Evolutionary conservation across 2,329 filamentous ascomycete species (phyloP).

Genomic region (Pseudocercospora pini-densiflorae): DNA sequence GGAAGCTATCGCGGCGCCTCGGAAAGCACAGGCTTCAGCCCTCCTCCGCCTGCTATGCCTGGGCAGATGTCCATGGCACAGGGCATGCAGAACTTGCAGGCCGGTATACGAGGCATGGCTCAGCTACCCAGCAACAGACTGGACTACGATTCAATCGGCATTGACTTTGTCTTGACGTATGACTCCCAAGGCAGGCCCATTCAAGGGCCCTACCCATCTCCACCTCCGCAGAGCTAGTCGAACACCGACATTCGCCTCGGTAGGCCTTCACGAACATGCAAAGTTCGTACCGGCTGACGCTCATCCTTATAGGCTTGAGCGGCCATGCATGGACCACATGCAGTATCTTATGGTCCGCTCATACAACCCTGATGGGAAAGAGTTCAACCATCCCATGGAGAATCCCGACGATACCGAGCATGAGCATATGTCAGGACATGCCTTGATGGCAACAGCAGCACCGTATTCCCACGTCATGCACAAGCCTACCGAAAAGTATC

Average conservation of each 20-base stretch:
- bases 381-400: constrained; percentile 43
- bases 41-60: constrained; percentile 37
- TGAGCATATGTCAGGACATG: constrained; percentile 76
- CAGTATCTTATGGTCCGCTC: constrained; percentile 72
- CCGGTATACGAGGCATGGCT: constrained; percentile 29
- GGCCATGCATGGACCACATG: constrained; percentile 90
- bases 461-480: constrained; percentile 67
- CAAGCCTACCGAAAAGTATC: constrained; percentile 61
- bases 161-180: constrained; percentile 92
- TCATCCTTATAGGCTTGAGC: constrained; percentile 70
- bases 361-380: constrained; percentile 48
- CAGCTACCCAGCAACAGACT: constrained; percentile 48
- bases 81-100: constrained; percentile 19
- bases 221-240: constrained; percentile 53
- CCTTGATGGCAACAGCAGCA: constrained; percentile 89
- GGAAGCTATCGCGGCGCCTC: constrained; percentile 62
- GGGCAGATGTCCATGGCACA: constrained; percentile 17
- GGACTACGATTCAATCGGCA: constrained; percentile 81
- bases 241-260: constrained; percentile 17
- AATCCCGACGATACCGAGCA: constrained; percentile 58
- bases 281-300: constrained; percentile 35
- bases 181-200: constrained; percentile 48
- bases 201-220: constrained; percentile 60
- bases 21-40: constrained; percentile 53
- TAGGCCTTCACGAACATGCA: constrained; percentile 21